Conservation (phyloP, 345 rosid genomes). For the Aquilaria yunnanensis region DNA sequence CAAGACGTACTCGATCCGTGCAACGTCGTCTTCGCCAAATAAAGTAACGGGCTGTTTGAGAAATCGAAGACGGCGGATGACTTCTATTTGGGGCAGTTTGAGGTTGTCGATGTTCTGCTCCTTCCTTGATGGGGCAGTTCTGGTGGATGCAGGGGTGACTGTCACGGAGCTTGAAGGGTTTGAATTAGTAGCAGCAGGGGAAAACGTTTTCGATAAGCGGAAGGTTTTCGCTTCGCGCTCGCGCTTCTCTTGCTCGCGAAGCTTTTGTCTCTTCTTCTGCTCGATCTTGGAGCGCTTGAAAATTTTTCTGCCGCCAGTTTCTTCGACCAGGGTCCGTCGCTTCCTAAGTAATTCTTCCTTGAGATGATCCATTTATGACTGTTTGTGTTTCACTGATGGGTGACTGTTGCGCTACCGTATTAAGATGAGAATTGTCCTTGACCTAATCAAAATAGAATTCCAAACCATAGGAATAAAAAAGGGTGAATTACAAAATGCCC, state of each 20-base stretch:
- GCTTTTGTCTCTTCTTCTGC: slow-evolving; percentile 71
- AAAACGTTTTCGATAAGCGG: slow-evolving; percentile 29
- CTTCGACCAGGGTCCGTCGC: slow-evolving; percentile 50
- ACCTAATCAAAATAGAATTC: no score
- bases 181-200: slow-evolving; percentile 24
- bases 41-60: slow-evolving; percentile 85
- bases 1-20: slow-evolving; percentile 67
- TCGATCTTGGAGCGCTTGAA: slow-evolving; percentile 86
- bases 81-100: slow-evolving; percentile 67
- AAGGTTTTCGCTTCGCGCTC: slow-evolving; percentile 67
- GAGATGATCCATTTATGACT: slow-evolving; percentile 53
- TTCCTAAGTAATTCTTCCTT: slow-evolving; percentile 63
- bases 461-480: no score
- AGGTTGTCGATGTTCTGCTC: slow-evolving; percentile 73
- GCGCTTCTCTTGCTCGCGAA: slow-evolving; percentile 71
- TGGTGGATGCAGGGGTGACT: slow-evolving; percentile 23
- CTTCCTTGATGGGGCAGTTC: slow-evolving; percentile 45
- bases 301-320: slow-evolving; percentile 67
- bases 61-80: slow-evolving; percentile 72
- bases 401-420: no score
- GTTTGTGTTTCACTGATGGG: no score
- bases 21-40: slow-evolving; percentile 77
- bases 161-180: slow-evolving; percentile 28
- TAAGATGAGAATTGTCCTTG: no score
- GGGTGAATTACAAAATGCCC: no score